A percentile compares a stretch with the other conserved stretches of the same genome.
Conservation (phyloP, 805 yeast species). For the Kodamaea kakaduensis region DNA sequence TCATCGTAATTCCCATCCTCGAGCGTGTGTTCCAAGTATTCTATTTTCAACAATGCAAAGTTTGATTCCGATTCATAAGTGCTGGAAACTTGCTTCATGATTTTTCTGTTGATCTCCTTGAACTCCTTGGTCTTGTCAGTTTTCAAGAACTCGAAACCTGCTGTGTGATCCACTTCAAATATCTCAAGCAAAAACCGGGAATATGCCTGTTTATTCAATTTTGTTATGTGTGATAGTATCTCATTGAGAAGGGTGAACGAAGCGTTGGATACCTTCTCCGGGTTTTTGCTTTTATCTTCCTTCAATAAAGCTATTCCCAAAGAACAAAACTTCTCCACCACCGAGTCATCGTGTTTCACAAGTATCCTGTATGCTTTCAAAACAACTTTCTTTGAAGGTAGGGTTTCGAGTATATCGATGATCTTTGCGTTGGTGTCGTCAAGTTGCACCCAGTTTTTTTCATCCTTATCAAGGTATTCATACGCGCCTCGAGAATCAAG, state of each 20-base stretch:
- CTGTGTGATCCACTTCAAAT: constrained; percentile 24
- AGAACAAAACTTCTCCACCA: constrained; percentile 9
- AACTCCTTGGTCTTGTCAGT: constrained; percentile 23
- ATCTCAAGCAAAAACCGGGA: constrained; percentile 30
- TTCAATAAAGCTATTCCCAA: constrained; percentile 5
- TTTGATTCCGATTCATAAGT: constrained; percentile 18
- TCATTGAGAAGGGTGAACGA: constrained; percentile 3
- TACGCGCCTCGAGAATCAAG: neutral
- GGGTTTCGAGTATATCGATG: constrained; percentile 4
- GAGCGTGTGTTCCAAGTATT: constrained; percentile 30
- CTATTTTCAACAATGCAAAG: constrained; percentile 30
- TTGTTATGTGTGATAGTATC: constrained; percentile 13
- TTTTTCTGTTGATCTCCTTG: constrained; percentile 25
- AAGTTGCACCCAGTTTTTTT: constrained; percentile 11
- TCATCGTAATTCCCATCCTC: constrained; percentile 18
- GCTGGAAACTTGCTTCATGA: constrained; percentile 27
- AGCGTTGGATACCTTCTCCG: too few species aligned
- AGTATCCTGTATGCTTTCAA: constrained; percentile 3
- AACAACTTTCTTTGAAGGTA: neutral
- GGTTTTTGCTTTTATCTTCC: too few species aligned
- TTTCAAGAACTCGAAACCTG: constrained; percentile 31
- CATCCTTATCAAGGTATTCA: constrained; percentile 9
- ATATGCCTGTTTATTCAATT: constrained; percentile 22
- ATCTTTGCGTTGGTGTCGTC: constrained; percentile 6
- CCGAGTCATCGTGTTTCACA: neutral